Percentiles rank a stretch among this genome's conserved stretches.
These are phyloP conservation scores for Debaryomyces sp. DNA, from an alignment of 1,139 yeast genomes.

Conservation along the genomic window DNA sequence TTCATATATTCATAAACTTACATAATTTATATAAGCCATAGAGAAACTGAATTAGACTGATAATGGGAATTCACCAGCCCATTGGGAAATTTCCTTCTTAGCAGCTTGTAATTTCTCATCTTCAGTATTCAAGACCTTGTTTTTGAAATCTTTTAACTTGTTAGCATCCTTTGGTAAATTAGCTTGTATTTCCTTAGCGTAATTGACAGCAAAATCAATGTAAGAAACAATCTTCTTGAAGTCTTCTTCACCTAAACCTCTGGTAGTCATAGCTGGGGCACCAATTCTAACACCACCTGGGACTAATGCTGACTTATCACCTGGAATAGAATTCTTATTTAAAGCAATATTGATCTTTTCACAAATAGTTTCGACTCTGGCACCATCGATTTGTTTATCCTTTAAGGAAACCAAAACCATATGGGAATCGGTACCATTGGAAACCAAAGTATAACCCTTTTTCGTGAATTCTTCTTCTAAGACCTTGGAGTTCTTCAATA, in stretches of 20 bases:
- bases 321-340: constrained; percentile 97
- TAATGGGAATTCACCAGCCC: constrained; percentile 96
- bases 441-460: constrained; percentile 80
- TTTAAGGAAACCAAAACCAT: constrained; percentile 89
- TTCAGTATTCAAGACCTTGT: constrained; percentile 69
- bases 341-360: constrained; percentile 95
- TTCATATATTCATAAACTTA: constrained; percentile 3
- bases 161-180: constrained; percentile 83
- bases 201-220: constrained; percentile 81
- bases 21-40: background rate
- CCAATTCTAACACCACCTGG: constrained; percentile 99
- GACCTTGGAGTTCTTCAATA: constrained; percentile 84
- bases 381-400: constrained; percentile 94
- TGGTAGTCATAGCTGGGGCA: constrained; percentile 98
- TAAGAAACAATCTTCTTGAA: constrained; percentile 80
- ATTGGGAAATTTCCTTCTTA: constrained; percentile 78
- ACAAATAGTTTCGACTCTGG: constrained; percentile 93
- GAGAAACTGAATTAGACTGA: constrained; percentile 52
- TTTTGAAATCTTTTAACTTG: constrained; percentile 92
- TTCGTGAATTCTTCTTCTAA: constrained; percentile 73
- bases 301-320: constrained; percentile 95
- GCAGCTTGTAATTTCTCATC: constrained; percentile 62
- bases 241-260: constrained; percentile 90
- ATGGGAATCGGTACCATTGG: constrained; percentile 96
- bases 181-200: constrained; percentile 76